Conservation (phyloP, 2,329 filamentous ascomycete genomes). For the Apiospora sp. region DNA sequence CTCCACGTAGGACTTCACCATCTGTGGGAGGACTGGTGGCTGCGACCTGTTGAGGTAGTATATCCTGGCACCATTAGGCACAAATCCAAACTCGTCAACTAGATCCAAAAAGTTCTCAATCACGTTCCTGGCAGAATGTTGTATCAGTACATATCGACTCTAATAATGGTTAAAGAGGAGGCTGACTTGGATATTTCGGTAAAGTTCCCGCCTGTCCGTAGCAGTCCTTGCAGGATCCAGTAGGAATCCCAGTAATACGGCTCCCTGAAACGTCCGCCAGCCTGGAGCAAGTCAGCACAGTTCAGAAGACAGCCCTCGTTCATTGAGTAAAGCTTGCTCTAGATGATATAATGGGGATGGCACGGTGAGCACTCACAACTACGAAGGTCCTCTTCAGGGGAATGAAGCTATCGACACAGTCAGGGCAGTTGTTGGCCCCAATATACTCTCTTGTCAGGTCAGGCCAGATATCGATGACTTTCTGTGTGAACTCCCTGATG, state of each 20-base stretch:
- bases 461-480: constrained; percentile 76
- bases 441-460: constrained; percentile 69
- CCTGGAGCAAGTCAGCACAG: not conserved
- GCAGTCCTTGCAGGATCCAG: constrained; percentile 72
- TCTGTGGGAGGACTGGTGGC: constrained; percentile 70
- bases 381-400: constrained; percentile 73
- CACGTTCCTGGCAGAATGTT: constrained; percentile 55
- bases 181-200: constrained; percentile 61
- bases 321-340: not conserved
- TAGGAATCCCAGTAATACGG: constrained; percentile 77
- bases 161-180: not conserved
- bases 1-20: constrained; percentile 70
- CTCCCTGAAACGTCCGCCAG: constrained; percentile 63
- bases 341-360: not conserved
- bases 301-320: not conserved
- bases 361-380: constrained; percentile 44
- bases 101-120: constrained; percentile 76
- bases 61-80: constrained; percentile 72
- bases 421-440: constrained; percentile 60
- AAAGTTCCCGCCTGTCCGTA: constrained; percentile 70
- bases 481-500: constrained; percentile 65
- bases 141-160: not conserved
- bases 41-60: constrained; percentile 76
- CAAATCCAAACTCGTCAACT: constrained; percentile 69
- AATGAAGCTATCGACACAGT: constrained; percentile 71